Conservation (phyloP, 176 grass and related monocot genomes). For the Pharus latifolius region DNA sequence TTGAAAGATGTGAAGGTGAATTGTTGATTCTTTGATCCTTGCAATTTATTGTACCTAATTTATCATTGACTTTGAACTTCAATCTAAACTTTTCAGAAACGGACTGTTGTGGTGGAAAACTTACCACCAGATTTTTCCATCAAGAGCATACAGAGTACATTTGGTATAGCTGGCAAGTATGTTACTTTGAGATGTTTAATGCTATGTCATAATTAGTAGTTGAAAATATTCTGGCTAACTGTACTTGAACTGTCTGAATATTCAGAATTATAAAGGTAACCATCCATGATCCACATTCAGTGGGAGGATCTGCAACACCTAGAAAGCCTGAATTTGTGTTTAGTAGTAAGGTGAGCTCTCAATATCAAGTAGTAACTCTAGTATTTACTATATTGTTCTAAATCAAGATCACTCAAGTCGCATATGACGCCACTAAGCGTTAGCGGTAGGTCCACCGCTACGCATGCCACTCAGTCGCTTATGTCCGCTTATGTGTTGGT, state of each 20-base stretch:
- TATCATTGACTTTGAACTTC: neutral
- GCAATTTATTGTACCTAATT: slow-evolving; percentile 2
- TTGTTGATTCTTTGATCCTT: neutral
- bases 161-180: slow-evolving; percentile 66
- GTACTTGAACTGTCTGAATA: slow-evolving; percentile 10
- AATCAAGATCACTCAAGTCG: no score
- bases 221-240: slow-evolving; percentile 1
- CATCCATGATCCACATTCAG: slow-evolving; percentile 48
- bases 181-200: neutral
- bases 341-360: slow-evolving; percentile 57
- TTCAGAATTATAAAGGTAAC: slow-evolving; percentile 64
- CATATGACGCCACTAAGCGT: no score
- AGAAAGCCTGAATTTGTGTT: slow-evolving; percentile 36
- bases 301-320: slow-evolving; percentile 21
- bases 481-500: no score
- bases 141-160: slow-evolving; percentile 57
- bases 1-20: slow-evolving; percentile 40
- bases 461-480: no score
- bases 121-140: slow-evolving; percentile 48
- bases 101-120: slow-evolving; percentile 79
- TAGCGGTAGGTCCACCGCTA: no score
- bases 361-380: neutral
- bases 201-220: neutral
- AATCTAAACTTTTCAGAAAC: slow-evolving; percentile 38
- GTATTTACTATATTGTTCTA: neutral